phyloP scores from a whole-genome alignment of 768 basidiomycete species.

The Cystobasidium tubakii region DNA sequence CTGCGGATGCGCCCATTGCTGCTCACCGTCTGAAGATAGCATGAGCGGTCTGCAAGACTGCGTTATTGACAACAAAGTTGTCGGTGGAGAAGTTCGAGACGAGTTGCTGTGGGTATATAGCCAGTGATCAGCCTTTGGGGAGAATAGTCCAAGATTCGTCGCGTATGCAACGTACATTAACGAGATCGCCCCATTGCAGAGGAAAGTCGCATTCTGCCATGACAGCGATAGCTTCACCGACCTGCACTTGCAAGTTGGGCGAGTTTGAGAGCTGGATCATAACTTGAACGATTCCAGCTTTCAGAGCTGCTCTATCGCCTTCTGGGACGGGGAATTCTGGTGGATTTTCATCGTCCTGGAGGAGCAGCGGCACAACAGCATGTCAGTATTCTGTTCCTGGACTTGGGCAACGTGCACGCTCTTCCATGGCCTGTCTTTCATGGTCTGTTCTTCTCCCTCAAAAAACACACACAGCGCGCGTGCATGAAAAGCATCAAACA shows the following conservation, averaged over 20 bases:
- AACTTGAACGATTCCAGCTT: constrained; percentile 73
- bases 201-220: constrained; percentile 93
- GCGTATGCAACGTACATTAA: constrained; percentile 67
- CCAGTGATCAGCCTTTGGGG: background rate
- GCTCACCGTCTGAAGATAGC: constrained; percentile 69
- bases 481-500: constrained; percentile 4
- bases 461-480: background rate
- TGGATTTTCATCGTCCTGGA: background rate
- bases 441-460: too few species aligned
- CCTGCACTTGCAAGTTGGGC: constrained; percentile 58
- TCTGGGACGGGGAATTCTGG: constrained; percentile 49
- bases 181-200: constrained; percentile 73
- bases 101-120: constrained; percentile 63
- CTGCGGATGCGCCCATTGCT: background rate
- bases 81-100: constrained; percentile 70
- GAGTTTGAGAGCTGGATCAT: constrained; percentile 76
- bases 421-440: background rate
- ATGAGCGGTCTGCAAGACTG: constrained; percentile 87
- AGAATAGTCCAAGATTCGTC: too few species aligned
- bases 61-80: constrained; percentile 78
- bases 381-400: background rate
- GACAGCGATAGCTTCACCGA: constrained; percentile 86
- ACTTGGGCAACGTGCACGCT: too few species aligned
- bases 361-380: background rate
- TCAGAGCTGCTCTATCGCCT: constrained; percentile 66